Evolutionary conservation across 805 yeast genomes (phyloP), one percentile per base, ranked within the genome.

Genomic region (Wickerhamiella cacticola): DNA sequence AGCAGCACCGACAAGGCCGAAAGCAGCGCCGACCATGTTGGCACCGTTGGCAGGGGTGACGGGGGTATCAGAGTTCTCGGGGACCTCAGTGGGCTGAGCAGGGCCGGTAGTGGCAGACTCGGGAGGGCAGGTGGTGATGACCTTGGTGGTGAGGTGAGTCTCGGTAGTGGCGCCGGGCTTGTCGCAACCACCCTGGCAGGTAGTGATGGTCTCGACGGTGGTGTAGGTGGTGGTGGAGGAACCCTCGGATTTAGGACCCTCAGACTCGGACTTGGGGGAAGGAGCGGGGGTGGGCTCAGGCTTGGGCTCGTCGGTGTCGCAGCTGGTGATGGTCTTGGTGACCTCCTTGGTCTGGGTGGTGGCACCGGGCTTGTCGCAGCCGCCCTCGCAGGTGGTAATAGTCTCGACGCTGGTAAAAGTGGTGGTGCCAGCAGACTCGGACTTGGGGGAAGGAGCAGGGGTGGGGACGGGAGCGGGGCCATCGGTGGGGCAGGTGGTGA

Each of bases 131-230:
- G 23, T 25, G 15, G 45, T 41, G 24, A 31, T 28, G 22, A 22
- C 21, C 36, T 28, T 13, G 12, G 45, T 41, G 18, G 34, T 31
- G 19, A 19, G 28, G 13, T 21, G 28, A 10, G 25, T 19, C 23
- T 28, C 18, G n/a, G 45, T 41, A 6, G 28, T 29, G 22, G 36
- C 45, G n/a, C 28, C 45, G 10, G 33, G 36, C 33, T 25, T 25
- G 16, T 31, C 33, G 36, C 45, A 41, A 15, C 45, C 45, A 15
- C 45, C 45, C 16, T 31, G 22, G 36, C 45, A 41, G 13, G 36
- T 19, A n/a, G 45, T 41, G n/a, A 29, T 5, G 15, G 45, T 41
- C 45, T 41, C 36, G 3, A 41, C 26, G 21, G 36, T 41, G 24
- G 45, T 41, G 23, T 25, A 29, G 19, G 45, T 41, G 6, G n/a